Evolutionary conservation across 441 rosid species (phyloP).

Genomic region (Bruguiera hainesii): DNA sequence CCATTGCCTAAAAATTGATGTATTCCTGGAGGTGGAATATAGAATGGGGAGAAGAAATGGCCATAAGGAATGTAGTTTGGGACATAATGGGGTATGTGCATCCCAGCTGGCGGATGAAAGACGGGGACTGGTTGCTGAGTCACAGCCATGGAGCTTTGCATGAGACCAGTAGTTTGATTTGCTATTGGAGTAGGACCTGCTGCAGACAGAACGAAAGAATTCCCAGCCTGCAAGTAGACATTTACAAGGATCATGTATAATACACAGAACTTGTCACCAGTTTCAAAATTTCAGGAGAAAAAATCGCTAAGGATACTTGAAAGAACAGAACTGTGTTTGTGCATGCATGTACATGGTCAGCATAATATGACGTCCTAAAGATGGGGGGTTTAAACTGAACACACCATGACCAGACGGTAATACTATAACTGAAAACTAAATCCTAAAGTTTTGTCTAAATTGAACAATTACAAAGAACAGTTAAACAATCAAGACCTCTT

Average conservation of each 20-base stretch:
- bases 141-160: conserved; percentile 78
- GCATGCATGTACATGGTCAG: no score
- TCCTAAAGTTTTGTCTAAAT: no score
- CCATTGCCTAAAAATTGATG: conserved; percentile 80
- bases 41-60: conserved; percentile 68
- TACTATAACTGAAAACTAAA: no score
- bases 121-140: conserved; percentile 84
- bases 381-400: no score
- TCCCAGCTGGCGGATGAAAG: conserved; percentile 74
- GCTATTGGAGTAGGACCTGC: conserved; percentile 60
- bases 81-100: conserved; percentile 81
- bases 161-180: conserved; percentile 75
- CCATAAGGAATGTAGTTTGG: conserved; percentile 85
- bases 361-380: no score
- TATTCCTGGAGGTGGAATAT: conserved; percentile 67
- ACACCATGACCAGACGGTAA: no score
- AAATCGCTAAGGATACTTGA: no score
- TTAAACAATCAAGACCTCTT: conserved; percentile 64
- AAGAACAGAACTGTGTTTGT: no score
- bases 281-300: no score
- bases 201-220: conserved; percentile 62
- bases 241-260: background rate
- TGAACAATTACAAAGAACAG: conserved; percentile 11
- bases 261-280: no score
- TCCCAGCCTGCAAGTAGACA: conserved; percentile 55